phyloP scores from a whole-genome alignment of 257 asterid genomes.

The Fraxinus pennsylvanica region DNA sequence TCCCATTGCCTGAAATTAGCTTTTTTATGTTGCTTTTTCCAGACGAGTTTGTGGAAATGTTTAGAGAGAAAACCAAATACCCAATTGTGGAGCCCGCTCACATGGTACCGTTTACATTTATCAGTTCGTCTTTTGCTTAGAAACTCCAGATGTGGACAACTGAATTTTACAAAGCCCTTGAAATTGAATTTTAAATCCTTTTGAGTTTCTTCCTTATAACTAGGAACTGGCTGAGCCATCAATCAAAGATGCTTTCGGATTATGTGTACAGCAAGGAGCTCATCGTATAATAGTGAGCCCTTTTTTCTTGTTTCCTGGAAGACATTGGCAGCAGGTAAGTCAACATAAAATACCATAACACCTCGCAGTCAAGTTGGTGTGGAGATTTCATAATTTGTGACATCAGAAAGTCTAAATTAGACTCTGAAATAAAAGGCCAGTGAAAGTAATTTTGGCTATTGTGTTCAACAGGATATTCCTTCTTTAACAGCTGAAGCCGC shows the following conservation, averaged over 20 bases:
- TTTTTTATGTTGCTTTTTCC: slow-evolving; percentile 26
- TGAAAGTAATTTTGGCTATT: slow-evolving; percentile 10
- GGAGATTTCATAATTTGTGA: background rate
- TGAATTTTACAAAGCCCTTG: background rate
- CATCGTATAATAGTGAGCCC: slow-evolving; percentile 85
- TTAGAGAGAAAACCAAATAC: slow-evolving; percentile 69
- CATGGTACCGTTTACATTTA: slow-evolving; percentile 55
- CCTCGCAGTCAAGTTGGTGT: background rate
- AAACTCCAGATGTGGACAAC: background rate
- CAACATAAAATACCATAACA: background rate
- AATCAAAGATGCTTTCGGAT: slow-evolving; percentile 73
- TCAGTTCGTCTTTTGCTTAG: background rate
- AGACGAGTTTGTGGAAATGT: slow-evolving; percentile 90
- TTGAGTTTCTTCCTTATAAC: slow-evolving; percentile 14
- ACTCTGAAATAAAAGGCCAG: background rate
- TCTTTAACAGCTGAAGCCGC: slow-evolving; percentile 94
- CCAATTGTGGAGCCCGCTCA: slow-evolving; percentile 97
- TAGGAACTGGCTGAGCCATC: slow-evolving; percentile 98
- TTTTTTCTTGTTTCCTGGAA: slow-evolving; percentile 91
- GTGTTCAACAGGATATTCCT: slow-evolving; percentile 72
- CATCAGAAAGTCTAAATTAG: background rate
- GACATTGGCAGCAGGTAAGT: slow-evolving; percentile 88
- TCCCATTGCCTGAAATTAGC: background rate
- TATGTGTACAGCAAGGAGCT: slow-evolving; percentile 88
- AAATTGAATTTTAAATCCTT: slow-evolving; percentile 1